phyloP scores from a whole-genome alignment of 257 asterid species.

The Coffea canephora region DNA sequence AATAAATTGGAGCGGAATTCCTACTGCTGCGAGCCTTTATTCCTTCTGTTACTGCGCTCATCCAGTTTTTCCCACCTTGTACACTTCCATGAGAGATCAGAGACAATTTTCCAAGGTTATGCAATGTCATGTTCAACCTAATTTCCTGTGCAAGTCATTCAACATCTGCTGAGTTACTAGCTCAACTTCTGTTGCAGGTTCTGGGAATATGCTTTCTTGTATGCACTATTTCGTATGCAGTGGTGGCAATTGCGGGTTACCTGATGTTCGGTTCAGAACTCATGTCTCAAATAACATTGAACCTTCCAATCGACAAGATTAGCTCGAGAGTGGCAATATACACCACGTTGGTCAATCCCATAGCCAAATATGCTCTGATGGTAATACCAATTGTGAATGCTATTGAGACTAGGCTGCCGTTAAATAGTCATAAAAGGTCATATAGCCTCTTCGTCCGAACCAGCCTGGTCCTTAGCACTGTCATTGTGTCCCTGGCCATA shows the following conservation, averaged over 20 bases:
- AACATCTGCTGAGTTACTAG: background rate
- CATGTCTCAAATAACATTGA: constrained; percentile 69
- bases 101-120: constrained; percentile 79
- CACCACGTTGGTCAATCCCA: constrained; percentile 77
- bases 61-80: constrained; percentile 87
- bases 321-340: constrained; percentile 72
- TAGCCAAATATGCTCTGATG: constrained; percentile 83
- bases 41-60: constrained; percentile 94
- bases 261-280: constrained; percentile 68
- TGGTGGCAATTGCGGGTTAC: constrained; percentile 70
- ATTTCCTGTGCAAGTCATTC: background rate
- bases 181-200: constrained; percentile 48
- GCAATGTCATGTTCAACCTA: background rate
- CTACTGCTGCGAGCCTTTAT: constrained; percentile 71
- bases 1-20: constrained; percentile 51
- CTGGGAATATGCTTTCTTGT: constrained; percentile 60
- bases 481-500: constrained; percentile 54
- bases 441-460: constrained; percentile 44
- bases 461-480: constrained; percentile 55
- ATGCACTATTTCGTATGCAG: constrained; percentile 58
- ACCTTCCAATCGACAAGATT: constrained; percentile 49
- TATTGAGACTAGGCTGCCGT: constrained; percentile 38
- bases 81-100: constrained; percentile 74
- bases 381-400: constrained; percentile 60
- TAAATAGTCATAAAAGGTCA: constrained; percentile 21